Evolutionary conservation across 352 stramenopile genomes (phyloP), one percentile per base, ranked within the genome.

Genomic region (Phytopythium chamaehyphon): DNA sequence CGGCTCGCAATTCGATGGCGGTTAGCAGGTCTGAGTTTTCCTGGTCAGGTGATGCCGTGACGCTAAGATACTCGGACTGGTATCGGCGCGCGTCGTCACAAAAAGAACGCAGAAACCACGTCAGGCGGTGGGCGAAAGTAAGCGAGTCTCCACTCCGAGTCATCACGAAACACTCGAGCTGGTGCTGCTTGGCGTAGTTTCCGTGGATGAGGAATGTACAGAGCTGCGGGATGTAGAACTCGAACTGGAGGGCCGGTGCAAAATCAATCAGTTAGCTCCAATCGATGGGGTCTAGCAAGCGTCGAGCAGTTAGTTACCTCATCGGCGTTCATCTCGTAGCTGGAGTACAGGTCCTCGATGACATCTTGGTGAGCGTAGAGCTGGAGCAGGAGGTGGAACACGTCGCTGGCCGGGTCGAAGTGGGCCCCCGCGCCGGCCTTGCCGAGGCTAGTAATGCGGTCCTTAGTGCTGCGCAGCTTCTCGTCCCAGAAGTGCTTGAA

Each of bases 211-310:
- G 39, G 38, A 94, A 93, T 14, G 86, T 96, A 54, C 82, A 92
- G 0, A 96, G 69, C 49, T 96, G 87, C 10, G 85, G 87, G 50
- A 96, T 90, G 61, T 96, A 96, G 47, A 95, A 96, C 62, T 93
- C 84, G 40, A 96, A 84, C 62, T 69, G 37, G 5, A 24, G 36
- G 3, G 14, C 6, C 45, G 44, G 1, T 38, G 15, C 8, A 47
- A 22, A n/a, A 18, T 18, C 24, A 39, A 44, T 42, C 6, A 42
- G 15, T 42, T 7, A 40, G 40, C 28, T 33, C 28, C 9, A 33
- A 9, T 9, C 28, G 28, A 10, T 33, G 28, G 9, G 9, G 9
- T 33, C 5, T 33, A 33, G 28, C 5, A 10, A 9, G 9, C 28
- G n/a, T n/a, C n/a, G n/a, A n/a, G n/a, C n/a, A n/a, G n/a, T n/a